Conservation (phyloP, 345 rosid species). For the Pugionium cornutum region DNA sequence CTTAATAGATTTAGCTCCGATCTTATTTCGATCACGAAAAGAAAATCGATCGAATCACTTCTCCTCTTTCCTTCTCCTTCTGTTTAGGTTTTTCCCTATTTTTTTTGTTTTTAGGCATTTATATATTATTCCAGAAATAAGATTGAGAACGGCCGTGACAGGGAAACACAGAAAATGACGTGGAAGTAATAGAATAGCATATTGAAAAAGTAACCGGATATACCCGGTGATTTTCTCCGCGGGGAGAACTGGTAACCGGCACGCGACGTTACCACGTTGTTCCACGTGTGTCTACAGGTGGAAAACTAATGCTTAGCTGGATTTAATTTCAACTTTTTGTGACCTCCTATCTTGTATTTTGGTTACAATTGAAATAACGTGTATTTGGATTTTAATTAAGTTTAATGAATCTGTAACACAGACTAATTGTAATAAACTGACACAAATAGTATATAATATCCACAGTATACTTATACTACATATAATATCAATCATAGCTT, state of each 20-base stretch:
- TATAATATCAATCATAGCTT: too few species aligned
- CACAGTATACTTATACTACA: too few species aligned
- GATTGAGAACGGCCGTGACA: constrained; percentile 22
- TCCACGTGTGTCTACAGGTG: constrained; percentile 24
- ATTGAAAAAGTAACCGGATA: constrained; percentile 15
- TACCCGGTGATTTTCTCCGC: constrained; percentile 16
- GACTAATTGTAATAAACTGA: too few species aligned
- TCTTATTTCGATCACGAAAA: constrained; percentile 8
- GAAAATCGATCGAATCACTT: constrained; percentile 37
- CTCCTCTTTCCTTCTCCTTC: constrained; percentile 5
- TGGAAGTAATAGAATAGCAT: constrained; percentile 14
- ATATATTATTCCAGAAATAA: constrained; percentile 27
- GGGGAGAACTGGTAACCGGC: constrained; percentile 9
- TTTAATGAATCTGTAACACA: too few species aligned
- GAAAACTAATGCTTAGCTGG: constrained; percentile 17
- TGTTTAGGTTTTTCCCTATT: background rate
- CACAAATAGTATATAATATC: too few species aligned
- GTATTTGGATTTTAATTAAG: too few species aligned
- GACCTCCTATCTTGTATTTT: too few species aligned
- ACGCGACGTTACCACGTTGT: background rate
- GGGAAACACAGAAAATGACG: constrained; percentile 27
- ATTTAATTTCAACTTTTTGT: background rate
- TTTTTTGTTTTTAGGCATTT: background rate
- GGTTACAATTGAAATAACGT: too few species aligned
- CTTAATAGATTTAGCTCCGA: background rate